Percentiles rank a stretch among this genome's conserved stretches.
phyloP scores from a whole-genome alignment of 1,284 basidiomycete species.

The Trametes versicolor region DNA sequence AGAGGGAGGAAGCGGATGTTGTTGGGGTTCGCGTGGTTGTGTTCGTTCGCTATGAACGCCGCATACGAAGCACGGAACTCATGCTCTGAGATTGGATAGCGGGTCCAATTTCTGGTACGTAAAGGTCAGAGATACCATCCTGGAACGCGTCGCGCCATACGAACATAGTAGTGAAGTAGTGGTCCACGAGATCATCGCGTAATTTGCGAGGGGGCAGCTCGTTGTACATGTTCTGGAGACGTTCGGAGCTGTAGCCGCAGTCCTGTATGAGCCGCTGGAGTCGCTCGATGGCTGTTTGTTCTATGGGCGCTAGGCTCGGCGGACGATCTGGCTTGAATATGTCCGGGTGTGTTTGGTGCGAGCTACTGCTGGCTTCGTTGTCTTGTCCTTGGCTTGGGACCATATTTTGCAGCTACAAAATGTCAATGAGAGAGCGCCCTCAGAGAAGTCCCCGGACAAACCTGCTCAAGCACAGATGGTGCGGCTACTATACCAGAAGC shows the following conservation, averaged over 20 bases:
- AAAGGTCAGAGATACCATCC: constrained; percentile 14
- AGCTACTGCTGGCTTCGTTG: constrained; percentile 25
- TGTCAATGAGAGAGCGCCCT: background rate
- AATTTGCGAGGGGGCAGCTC: constrained; percentile 84
- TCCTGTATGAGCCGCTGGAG: constrained; percentile 87
- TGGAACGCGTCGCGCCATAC: constrained; percentile 40
- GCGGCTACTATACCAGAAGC: constrained; percentile 82
- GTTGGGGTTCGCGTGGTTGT: constrained; percentile 72
- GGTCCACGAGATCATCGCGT: constrained; percentile 78
- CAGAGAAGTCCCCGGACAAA: constrained; percentile 44
- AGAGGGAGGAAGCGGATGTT: constrained; percentile 91
- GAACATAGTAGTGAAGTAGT: constrained; percentile 81
- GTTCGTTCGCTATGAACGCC: constrained; percentile 80
- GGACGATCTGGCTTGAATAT: constrained; percentile 39
- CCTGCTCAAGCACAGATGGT: constrained; percentile 80
- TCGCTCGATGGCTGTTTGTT: constrained; percentile 80
- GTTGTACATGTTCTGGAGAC: constrained; percentile 86
- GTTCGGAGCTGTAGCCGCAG: constrained; percentile 89
- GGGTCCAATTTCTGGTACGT: constrained; percentile 85
- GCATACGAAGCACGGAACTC: constrained; percentile 87
- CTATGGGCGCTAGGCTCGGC: constrained; percentile 51
- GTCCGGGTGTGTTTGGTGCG: constrained; percentile 35
- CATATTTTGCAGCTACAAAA: constrained; percentile 64
- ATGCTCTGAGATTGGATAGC: constrained; percentile 90
- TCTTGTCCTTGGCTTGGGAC: constrained; percentile 48